phyloP scores from a whole-genome alignment of 2,329 filamentous ascomycete species.

The Emericellopsis cladophorae region DNA sequence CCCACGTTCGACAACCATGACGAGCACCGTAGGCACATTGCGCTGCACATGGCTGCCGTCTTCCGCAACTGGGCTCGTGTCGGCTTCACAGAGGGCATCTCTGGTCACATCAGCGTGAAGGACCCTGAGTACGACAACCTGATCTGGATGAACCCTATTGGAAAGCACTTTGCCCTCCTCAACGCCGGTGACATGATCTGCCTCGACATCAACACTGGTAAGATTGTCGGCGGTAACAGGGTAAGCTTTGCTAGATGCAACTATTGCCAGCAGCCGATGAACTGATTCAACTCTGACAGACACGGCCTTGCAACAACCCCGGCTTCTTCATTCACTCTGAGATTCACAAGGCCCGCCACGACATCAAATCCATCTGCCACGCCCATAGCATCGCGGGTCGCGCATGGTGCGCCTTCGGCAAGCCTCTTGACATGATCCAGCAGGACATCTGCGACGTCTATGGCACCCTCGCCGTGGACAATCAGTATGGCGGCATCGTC shows the following conservation, averaged over 20 bases:
- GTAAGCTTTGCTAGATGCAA: conserved; percentile 6
- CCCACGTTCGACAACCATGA: conserved; percentile 25
- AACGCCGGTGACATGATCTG: conserved; percentile 57
- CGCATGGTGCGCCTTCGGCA: conserved; percentile 54
- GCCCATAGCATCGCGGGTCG: conserved; percentile 54
- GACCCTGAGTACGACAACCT: conserved; percentile 48
- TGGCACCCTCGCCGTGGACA: conserved; percentile 46
- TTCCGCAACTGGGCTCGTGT: conserved; percentile 25
- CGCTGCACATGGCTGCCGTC: conserved; percentile 52
- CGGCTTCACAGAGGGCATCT: conserved; percentile 16
- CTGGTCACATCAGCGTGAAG: conserved; percentile 51
- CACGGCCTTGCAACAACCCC: conserved; percentile 49
- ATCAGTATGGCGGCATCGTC: conserved; percentile 41
- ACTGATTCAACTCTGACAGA: conserved; percentile 7
- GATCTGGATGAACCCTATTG: conserved; percentile 62
- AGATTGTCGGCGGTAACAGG: conserved; percentile 49
- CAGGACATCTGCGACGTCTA: conserved; percentile 56
- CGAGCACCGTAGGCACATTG: conserved; percentile 46
- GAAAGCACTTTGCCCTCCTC: conserved; percentile 53
- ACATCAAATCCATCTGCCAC: conserved; percentile 57
- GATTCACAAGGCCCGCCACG: conserved; percentile 51
- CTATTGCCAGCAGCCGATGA: too few relatives aligned
- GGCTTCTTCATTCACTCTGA: conserved; percentile 60
- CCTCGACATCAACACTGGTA: conserved; percentile 42
- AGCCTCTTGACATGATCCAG: conserved; percentile 56